Base-by-base conservation (phyloP, 768 basidiomycete species). In the Boletus edulis region DNA sequence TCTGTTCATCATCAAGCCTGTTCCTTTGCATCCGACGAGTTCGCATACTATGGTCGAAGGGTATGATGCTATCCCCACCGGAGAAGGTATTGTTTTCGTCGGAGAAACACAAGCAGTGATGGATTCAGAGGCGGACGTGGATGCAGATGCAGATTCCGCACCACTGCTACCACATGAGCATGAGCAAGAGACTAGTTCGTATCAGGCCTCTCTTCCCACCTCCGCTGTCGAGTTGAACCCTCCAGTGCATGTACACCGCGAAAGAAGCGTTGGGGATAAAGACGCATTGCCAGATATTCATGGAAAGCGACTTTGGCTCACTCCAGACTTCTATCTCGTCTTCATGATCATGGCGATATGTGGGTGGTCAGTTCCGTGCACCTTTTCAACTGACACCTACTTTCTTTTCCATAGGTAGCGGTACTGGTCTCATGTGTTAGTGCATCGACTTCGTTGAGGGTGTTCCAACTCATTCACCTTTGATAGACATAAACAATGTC, bases 401-500 rank as follows among this genome's bases (percentile, higher is more conserved):
- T 15, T 44, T 14, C 1, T n/a, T 49, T 54, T 45, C 27, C 55
- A 3, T 52, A 86, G 86, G 89, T 59, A 82, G 83, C 52, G 89
- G 89, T 11, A 87, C 83, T 12, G 89, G 89, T 4, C 53, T 91
- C 38, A 90, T 89, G 85, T 91, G 85, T 86, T 61, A 45, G 83
- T 69, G 10, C 10, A 52, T 34, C 20, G 18, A 40, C 15, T 38
- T 35, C 5, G 9, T 17, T 5, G 5, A 31, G 29, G 17, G 3
- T 17, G 4, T 34, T 22, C 11, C 3, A 11, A 27, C 52, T 46
- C 40, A 57, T 52, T 59, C 40, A 55, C 22, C 42, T 22, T 35
- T 24, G 17, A 24, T 52, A 88, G 87, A 85, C 63, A 93, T 94
- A 71, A 93, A 92, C 67, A 93, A 94, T 58, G 89, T 87, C n/a